Evolutionary conservation across 257 asterid genomes (phyloP).

Genomic region (Cordia subcordata): DNA sequence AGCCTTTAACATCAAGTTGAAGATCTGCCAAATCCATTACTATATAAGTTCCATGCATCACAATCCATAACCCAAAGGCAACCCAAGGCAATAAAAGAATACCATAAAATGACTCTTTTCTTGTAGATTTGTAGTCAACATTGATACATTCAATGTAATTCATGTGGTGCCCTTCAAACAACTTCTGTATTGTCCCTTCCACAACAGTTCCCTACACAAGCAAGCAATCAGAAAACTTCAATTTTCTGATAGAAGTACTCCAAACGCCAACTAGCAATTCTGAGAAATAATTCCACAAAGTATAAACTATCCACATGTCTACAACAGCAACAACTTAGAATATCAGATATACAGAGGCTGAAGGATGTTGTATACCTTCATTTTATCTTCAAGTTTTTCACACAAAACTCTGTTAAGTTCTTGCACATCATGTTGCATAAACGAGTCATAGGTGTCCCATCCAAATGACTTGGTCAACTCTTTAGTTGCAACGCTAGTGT

Average conservation of each 20-base stretch:
- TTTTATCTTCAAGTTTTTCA: constrained; percentile 87
- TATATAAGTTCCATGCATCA: constrained; percentile 15
- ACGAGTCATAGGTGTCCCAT: constrained; percentile 79
- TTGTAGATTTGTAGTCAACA: constrained; percentile 78
- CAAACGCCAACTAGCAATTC: neutral
- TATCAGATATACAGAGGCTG: neutral
- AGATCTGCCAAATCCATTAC: constrained; percentile 40
- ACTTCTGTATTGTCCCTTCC: constrained; percentile 79
- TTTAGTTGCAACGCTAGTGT: constrained; percentile 77
- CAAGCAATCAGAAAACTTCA: neutral
- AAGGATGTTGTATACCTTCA: constrained; percentile 50
- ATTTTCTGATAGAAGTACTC: neutral
- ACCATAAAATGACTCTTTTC: constrained; percentile 90
- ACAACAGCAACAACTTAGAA: no score
- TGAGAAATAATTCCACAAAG: neutral
- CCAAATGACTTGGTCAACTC: constrained; percentile 86
- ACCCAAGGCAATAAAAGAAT: constrained; percentile 5
- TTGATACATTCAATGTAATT: constrained; percentile 78
- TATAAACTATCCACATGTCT: neutral
- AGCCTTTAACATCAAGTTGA: constrained; percentile 88
- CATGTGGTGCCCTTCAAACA: constrained; percentile 91
- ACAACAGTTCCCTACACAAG: constrained; percentile 70
- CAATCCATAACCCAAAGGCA: neutral
- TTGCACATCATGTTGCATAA: constrained; percentile 89
- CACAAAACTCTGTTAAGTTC: constrained; percentile 82